A percentile compares a stretch with the other conserved stretches of the same genome.
phyloP scores from a whole-genome alignment of 495 filamentous ascomycete species.

The Lentithecium fluviatile region DNA sequence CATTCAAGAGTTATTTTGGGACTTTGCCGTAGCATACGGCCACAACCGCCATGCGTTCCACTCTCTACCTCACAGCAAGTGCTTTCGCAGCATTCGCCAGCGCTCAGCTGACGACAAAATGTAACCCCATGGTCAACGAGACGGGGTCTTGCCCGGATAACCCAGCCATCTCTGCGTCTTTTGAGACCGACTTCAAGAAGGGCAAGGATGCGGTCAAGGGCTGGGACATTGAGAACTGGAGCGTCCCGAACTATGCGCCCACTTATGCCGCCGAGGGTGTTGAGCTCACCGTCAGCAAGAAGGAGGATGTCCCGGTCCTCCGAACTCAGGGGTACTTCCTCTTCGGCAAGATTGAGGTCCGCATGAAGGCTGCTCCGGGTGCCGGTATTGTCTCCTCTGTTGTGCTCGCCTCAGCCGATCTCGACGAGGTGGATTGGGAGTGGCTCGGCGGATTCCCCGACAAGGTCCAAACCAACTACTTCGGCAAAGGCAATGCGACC shows the following conservation, averaged over 20 bases:
- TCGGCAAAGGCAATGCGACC: slow-evolving; percentile 74
- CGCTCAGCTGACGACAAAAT: slow-evolving; percentile 65
- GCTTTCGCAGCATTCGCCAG: slow-evolving; percentile 34
- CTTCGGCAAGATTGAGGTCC: slow-evolving; percentile 69
- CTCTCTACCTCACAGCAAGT: slow-evolving; percentile 3
- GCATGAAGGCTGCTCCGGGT: slow-evolving; percentile 70
- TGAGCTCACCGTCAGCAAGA: slow-evolving; percentile 68
- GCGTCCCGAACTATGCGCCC: slow-evolving; percentile 45
- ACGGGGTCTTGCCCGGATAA: slow-evolving; percentile 55
- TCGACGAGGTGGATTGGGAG: slow-evolving; percentile 89
- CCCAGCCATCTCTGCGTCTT: slow-evolving; percentile 58
- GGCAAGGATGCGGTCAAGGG: slow-evolving; percentile 52
- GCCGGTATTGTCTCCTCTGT: slow-evolving; percentile 78
- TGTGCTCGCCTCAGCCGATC: slow-evolving; percentile 77
- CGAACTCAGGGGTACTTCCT: slow-evolving; percentile 73
- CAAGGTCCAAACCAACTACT: slow-evolving; percentile 77
- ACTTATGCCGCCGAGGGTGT: slow-evolving; percentile 58
- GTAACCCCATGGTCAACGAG: slow-evolving; percentile 62
- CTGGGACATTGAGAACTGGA: slow-evolving; percentile 59
- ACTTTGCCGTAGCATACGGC: slow-evolving; percentile 7
- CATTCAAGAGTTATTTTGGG: background rate
- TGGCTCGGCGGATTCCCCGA: slow-evolving; percentile 54
- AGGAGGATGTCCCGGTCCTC: slow-evolving; percentile 72
- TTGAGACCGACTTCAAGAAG: slow-evolving; percentile 65
- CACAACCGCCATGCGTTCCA: slow-evolving; percentile 25